Evolutionary conservation across 257 asterid species (phyloP).

Genomic region (Nyctanthes arbortristis): DNA sequence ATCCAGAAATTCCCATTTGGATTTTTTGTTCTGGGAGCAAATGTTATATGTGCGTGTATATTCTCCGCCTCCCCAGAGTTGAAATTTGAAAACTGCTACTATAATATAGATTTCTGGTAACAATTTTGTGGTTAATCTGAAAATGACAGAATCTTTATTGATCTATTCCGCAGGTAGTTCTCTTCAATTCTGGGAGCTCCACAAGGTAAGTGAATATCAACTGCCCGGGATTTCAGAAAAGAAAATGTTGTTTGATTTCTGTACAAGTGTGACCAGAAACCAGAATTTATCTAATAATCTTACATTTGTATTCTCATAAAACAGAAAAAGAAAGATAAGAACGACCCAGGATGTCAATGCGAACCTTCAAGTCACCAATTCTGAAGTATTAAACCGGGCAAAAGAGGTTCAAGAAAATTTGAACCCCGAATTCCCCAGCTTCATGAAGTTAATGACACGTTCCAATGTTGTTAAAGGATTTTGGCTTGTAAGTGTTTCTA

Average conservation of each 20-base stretch:
- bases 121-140: neutral
- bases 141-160: neutral
- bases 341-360: neutral
- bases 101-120: no score
- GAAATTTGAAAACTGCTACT: no score
- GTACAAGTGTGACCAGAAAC: neutral
- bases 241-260: neutral
- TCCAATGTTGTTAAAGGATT: conserved; percentile 70
- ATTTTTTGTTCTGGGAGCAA: no score
- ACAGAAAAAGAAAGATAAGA: neutral
- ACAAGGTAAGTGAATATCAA: conserved; percentile 9
- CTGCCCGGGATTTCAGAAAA: neutral
- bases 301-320: neutral
- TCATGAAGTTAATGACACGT: conserved; percentile 59
- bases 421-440: conserved; percentile 49
- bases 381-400: conserved; percentile 38
- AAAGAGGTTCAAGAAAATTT: conserved; percentile 50
- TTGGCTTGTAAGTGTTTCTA: conserved; percentile 61
- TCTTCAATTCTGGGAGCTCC: neutral
- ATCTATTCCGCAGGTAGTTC: conserved; percentile 5
- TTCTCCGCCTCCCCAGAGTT: no score
- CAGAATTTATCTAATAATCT: no score
- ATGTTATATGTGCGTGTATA: no score
- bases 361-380: neutral
- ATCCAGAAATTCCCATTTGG: no score